Base-by-base conservation (phyloP, 202 grass and related monocot species). In the Tripidium arundinaceum region DNA sequence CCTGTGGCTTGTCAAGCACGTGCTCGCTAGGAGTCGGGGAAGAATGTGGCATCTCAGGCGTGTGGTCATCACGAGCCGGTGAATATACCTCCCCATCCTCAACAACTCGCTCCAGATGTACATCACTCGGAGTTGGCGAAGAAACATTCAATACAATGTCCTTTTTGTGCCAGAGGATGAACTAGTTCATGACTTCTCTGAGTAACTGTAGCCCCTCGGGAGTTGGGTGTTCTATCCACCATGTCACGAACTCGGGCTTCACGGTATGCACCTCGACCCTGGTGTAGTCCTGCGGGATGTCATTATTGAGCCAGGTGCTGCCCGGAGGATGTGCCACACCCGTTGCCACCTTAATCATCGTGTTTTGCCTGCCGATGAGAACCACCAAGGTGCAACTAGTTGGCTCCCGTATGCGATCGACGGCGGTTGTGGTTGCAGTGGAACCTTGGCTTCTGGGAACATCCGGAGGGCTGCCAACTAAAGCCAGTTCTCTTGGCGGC, bases 251-350 rank as follows among this genome's bases (percentile, higher is more conserved):
- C 1, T 50, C 6, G 1, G 46, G 46, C 46, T 19, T 50, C 16
- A 50, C 6, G 16, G 0, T 19, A 49, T 18, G 45, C 45, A 49
- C 15, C 46, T 50, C 46, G 5, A 50, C 46, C 46, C 46, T 50
- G 7, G 46, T 50, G 46, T 50, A 50, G 16, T 50, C 46, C 15
- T 19, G 0, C 6, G 4, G 16, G 40, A 50, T 6, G 16, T 4
- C 3, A 3, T 4, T 1, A 50, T 3, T 0, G 16, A 19, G 46
- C 16, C 15, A 50, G 0, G 0, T 0, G 6, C 16, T 6, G 6
- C 16, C 6, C 0, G 16, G 46, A 18, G 46, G 46, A 7, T 50
- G 46, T 18, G 46, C 46, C 10, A 43, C 11, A 43, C 41, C 11
- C 41, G 11, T 43, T 43, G 41, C 11, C 41, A 43, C 41, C 45